These are phyloP conservation scores for Ophiocordyceps unilateralis DNA, from an alignment of 2,329 filamentous ascomycete species.

Conservation along the genomic window DNA sequence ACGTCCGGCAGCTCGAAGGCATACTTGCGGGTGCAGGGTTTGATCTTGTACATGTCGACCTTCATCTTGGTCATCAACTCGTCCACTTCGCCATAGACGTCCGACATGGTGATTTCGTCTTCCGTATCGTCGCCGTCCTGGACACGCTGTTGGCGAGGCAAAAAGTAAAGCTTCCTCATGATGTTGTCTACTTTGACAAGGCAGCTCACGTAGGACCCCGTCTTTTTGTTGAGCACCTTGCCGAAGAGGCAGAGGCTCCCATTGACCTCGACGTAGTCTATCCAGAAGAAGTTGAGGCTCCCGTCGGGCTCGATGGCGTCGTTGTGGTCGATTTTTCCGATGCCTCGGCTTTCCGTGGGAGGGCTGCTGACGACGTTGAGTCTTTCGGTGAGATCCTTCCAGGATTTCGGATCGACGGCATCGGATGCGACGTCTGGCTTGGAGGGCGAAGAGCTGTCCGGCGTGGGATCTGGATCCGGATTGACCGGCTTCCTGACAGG, in stretches of 20 bases:
- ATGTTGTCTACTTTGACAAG: conserved; percentile 96
- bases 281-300: conserved; percentile 89
- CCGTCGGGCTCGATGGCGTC: conserved; percentile 91
- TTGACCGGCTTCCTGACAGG: conserved; percentile 56
- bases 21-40: conserved; percentile 76
- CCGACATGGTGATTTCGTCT: conserved; percentile 68
- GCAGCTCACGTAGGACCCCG: conserved; percentile 65
- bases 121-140: conserved; percentile 47
- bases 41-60: conserved; percentile 86
- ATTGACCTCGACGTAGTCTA: conserved; percentile 84
- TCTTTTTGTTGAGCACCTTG: conserved; percentile 83
- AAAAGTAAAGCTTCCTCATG: conserved; percentile 77
- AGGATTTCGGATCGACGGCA: conserved; percentile 61
- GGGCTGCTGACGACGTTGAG: conserved; percentile 74
- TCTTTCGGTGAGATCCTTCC: conserved; percentile 74
- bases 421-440: conserved; percentile 30
- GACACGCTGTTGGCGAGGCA: conserved; percentile 52
- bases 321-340: conserved; percentile 68
- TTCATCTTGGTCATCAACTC: conserved; percentile 72
- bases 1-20: conserved; percentile 83
- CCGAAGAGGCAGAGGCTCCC: conserved; percentile 88
- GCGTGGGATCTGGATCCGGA: conserved; percentile 47
- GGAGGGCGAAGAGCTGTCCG: conserved; percentile 54
- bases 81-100: conserved; percentile 84
- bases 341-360: conserved; percentile 38